Evolutionary conservation across 1,139 yeast genomes (phyloP).

Genomic region (Cylindricascospora bacillispora): DNA sequence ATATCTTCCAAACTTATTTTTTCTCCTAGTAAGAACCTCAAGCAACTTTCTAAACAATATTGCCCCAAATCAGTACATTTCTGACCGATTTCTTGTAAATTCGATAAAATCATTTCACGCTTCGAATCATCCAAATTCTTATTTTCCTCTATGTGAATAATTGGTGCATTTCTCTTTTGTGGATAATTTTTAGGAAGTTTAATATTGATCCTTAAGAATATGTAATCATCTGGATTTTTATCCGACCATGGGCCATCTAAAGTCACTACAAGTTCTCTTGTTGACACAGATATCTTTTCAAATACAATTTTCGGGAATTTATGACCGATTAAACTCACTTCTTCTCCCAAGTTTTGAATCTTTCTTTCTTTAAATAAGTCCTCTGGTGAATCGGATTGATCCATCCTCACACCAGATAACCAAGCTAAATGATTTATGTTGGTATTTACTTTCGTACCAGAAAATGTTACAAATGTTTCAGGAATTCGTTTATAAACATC

Average conservation of each 20-base stretch:
- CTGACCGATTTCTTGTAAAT: slow-evolving; percentile 42
- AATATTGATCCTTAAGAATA: slow-evolving; percentile 58
- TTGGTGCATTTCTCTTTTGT: slow-evolving; percentile 35
- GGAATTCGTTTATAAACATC: slow-evolving; percentile 19
- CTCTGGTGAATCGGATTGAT: slow-evolving; percentile 26
- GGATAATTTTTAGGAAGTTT: slow-evolving; percentile 69
- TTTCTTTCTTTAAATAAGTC: slow-evolving; percentile 38
- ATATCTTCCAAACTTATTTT: slow-evolving; percentile 39
- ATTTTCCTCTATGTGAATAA: slow-evolving; percentile 66
- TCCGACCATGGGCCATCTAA: slow-evolving; percentile 64
- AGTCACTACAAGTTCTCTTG: slow-evolving; percentile 67
- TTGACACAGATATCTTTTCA: slow-evolving; percentile 77
- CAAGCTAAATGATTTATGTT: slow-evolving; percentile 67
- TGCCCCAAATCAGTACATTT: slow-evolving; percentile 44
- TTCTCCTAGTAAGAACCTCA: slow-evolving; percentile 75
- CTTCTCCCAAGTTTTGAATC: slow-evolving; percentile 66
- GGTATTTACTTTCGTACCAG: slow-evolving; percentile 23
- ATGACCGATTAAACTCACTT: slow-evolving; percentile 79
- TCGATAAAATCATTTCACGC: slow-evolving; percentile 34
- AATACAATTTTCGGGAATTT: slow-evolving; percentile 79
- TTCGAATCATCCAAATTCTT: slow-evolving; percentile 40
- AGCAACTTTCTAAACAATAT: slow-evolving; percentile 71
- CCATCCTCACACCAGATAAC: slow-evolving; percentile 80
- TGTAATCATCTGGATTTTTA: slow-evolving; percentile 35
- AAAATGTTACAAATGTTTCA: slow-evolving; percentile 29